A percentile compares a stretch with the other conserved stretches of the same genome.
phyloP scores from a whole-genome alignment of 768 basidiomycete genomes.

The Macrolepiota fuliginosa region DNA sequence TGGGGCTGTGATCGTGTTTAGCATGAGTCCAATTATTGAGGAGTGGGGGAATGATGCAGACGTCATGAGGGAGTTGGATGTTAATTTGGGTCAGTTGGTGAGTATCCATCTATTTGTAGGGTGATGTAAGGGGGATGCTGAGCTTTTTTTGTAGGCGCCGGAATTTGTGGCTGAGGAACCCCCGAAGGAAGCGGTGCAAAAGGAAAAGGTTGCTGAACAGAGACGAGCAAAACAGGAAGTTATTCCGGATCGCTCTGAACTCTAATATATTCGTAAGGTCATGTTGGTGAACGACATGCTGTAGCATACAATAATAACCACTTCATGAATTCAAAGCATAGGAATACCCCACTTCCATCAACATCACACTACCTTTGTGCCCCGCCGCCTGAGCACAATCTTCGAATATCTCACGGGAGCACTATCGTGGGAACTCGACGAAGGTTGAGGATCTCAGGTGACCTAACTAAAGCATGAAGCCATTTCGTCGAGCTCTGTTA shows the following conservation, averaged over 20 bases:
- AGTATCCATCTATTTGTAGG: background rate
- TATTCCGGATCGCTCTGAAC: background rate
- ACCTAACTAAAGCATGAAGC: background rate
- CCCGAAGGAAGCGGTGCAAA: background rate
- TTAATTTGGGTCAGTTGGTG: slow-evolving; percentile 4
- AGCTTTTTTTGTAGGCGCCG: background rate
- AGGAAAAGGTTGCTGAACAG: background rate
- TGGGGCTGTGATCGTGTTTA: slow-evolving; percentile 57
- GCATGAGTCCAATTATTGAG: slow-evolving; percentile 50
- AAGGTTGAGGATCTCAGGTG: background rate
- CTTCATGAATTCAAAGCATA: background rate
- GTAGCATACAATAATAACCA: background rate
- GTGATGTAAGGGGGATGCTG: no score
- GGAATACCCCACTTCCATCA: background rate
- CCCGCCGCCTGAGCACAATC: background rate
- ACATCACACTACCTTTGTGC: background rate
- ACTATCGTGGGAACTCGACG: background rate
- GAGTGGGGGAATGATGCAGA: slow-evolving; percentile 30
- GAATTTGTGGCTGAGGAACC: background rate
- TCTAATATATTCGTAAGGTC: background rate
- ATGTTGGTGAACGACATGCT: background rate
- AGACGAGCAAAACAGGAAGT: background rate
- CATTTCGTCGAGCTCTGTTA: background rate
- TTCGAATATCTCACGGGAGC: background rate
- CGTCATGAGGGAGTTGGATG: slow-evolving; percentile 16